Percentiles rank a stretch among this genome's conserved stretches.
Conservation (phyloP, 2,329 filamentous ascomycete genomes). For the Amauroascus niger region DNA sequence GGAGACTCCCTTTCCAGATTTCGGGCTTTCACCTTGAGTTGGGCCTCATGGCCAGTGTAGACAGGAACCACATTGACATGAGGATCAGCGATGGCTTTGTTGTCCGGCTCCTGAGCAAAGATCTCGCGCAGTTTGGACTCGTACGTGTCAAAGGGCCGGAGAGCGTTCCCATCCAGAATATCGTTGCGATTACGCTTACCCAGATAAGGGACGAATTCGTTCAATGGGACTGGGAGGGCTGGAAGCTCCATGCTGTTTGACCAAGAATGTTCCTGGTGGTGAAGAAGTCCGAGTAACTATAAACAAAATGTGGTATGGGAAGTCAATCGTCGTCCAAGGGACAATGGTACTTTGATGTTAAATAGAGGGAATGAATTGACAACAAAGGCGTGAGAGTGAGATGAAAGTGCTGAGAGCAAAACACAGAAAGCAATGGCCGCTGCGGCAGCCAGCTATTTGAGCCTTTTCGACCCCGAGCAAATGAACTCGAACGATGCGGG, state of each 20-base stretch:
- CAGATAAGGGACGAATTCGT: conserved; percentile 17
- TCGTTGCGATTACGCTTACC: conserved; percentile 14
- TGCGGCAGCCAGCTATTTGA: conserved; percentile 1
- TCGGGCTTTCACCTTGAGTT: conserved; percentile 20
- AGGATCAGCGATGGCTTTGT: conserved; percentile 18
- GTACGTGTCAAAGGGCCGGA: conserved; percentile 24
- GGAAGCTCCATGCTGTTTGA: conserved; percentile 15
- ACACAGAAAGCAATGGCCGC: neutral
- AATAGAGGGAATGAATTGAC: too few relatives aligned
- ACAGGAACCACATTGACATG: conserved; percentile 25
- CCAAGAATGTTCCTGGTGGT: neutral
- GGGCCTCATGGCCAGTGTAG: conserved; percentile 18
- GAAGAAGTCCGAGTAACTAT: neutral
- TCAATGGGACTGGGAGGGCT: conserved; percentile 13
- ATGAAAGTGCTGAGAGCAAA: neutral
- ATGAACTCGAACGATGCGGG: neutral
- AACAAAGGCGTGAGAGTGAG: neutral
- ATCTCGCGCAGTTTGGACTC: conserved; percentile 26
- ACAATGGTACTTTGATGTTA: too few relatives aligned
- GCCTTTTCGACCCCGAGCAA: neutral
- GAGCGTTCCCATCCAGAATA: conserved; percentile 16
- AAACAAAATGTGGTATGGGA: neutral
- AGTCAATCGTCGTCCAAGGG: too few relatives aligned
- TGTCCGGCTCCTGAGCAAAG: conserved; percentile 25
- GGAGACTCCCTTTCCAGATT: conserved; percentile 19